Evolutionary conservation across 305 asterid genomes (phyloP), one percentile per base, ranked within the genome.

Genomic region (Galium porrigens): DNA sequence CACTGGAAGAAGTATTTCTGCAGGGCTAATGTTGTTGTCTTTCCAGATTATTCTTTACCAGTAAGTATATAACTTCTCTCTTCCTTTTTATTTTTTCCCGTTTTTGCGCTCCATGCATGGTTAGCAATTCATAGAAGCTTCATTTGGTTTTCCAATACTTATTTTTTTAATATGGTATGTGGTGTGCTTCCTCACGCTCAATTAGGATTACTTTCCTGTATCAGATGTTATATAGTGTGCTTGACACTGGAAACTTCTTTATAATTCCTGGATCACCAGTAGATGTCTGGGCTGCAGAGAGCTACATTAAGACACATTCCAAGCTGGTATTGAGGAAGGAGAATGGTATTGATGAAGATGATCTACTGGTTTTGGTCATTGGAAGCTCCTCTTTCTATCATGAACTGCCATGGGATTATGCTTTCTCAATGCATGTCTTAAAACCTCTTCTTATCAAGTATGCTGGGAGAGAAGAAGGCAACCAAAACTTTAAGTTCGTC

Each of bases 171-270:
- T 89, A 87, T 89, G 82, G 71, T 89, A 75, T 81, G 84, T 76
- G 79, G 84, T 68, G 66, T 70, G 82, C 84, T 92, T 66, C 70
- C 65, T 74, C 73, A 48, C 67, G 54, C 81, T 76, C 77, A 72
- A 68, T 79, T 78, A 42, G 73, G 68, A 20, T 58, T 41, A 63
- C 72, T 76, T 74, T 77, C 76, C 74, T 85, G 79, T 79, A 61
- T 72, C 95, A 92, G 99, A 92, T 92, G 87, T 74, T 92, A 77
- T 86, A 89, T 80, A 86, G 94, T 73, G 72, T 70, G 83, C 84
- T 92, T 67, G 99, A 92, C 92, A 81, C 94, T 79, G 99, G 97
- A 87, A 89, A 92, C 95, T 89, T 89, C 90, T 84, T 84, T 83
- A 97, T 89, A 73, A 79, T 89, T 80, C 96, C 92, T 73, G 97